A percentile compares a stretch with the other conserved stretches of the same genome.
These are phyloP conservation scores for Fraxinus dipetala DNA, from an alignment of 305 asterid genomes.

Conservation along the genomic window DNA sequence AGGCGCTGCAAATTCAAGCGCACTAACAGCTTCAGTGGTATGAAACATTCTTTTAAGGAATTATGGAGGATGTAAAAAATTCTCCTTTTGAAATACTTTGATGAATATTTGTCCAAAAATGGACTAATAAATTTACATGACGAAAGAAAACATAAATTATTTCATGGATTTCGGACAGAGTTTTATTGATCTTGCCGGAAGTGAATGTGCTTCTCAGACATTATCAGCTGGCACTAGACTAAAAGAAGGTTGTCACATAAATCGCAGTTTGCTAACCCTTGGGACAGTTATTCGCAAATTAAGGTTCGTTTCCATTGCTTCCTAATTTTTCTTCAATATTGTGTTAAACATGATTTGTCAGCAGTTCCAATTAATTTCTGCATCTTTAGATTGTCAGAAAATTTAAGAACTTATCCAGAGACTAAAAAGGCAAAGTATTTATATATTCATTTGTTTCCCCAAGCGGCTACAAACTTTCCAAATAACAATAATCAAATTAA, in stretches of 20 bases:
- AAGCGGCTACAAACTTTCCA: conserved; percentile 55
- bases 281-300: conserved; percentile 94
- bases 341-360: background rate
- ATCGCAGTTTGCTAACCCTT: conserved; percentile 84
- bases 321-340: background rate
- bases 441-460: conserved; percentile 30
- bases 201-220: conserved; percentile 89
- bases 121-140: background rate
- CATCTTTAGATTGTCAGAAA: background rate
- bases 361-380: background rate
- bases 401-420: background rate
- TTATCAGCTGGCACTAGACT: conserved; percentile 56
- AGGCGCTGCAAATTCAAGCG: conserved; percentile 52
- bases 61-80: background rate
- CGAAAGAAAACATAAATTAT: background rate
- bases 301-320: conserved; percentile 42
- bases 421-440: background rate
- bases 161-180: conserved; percentile 38
- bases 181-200: conserved; percentile 98
- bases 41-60: conserved; percentile 20
- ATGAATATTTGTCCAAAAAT: background rate
- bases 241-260: conserved; percentile 87
- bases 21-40: conserved; percentile 90
- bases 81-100: background rate
- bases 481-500: conserved; percentile 51